phyloP scores from a whole-genome alignment of 345 rosid genomes.

The Stellera chamaejasme region DNA sequence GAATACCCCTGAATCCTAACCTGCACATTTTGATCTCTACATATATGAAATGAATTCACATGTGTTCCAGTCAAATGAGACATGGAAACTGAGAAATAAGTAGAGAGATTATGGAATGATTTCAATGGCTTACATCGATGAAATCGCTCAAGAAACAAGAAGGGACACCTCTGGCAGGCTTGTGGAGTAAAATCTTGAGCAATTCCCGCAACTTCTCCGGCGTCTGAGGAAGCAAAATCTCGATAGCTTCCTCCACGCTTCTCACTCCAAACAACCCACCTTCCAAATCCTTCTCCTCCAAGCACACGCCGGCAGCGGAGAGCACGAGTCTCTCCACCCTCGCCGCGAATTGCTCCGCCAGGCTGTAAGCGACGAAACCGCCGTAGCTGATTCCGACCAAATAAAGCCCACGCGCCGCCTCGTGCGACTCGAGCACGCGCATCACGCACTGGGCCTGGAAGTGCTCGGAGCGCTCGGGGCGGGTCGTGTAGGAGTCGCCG shows the following conservation, averaged over 20 bases:
- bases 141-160: constrained; percentile 62
- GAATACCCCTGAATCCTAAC: too few relatives aligned
- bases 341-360: constrained; percentile 65
- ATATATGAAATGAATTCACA: too few relatives aligned
- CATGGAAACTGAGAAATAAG: not conserved
- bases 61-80: too few relatives aligned
- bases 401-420: constrained; percentile 25
- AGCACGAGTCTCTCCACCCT: constrained; percentile 50
- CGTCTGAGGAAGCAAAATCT: constrained; percentile 48
- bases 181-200: constrained; percentile 41
- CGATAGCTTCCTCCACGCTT: constrained; percentile 44
- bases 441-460: constrained; percentile 74
- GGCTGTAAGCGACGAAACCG: constrained; percentile 70
- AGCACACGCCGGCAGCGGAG: constrained; percentile 61
- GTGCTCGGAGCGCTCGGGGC: constrained; percentile 54
- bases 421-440: constrained; percentile 40
- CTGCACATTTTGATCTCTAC: too few relatives aligned
- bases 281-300: constrained; percentile 70
- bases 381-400: constrained; percentile 82
- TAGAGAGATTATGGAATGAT: not conserved
- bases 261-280: constrained; percentile 50
- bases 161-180: constrained; percentile 39
- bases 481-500: constrained; percentile 77
- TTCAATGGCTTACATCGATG: constrained; percentile 27
- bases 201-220: constrained; percentile 43